Evolutionary conservation across 805 yeast genomes (phyloP), one percentile per base, ranked within the genome.

Genomic region (Candida sphagnicola): DNA sequence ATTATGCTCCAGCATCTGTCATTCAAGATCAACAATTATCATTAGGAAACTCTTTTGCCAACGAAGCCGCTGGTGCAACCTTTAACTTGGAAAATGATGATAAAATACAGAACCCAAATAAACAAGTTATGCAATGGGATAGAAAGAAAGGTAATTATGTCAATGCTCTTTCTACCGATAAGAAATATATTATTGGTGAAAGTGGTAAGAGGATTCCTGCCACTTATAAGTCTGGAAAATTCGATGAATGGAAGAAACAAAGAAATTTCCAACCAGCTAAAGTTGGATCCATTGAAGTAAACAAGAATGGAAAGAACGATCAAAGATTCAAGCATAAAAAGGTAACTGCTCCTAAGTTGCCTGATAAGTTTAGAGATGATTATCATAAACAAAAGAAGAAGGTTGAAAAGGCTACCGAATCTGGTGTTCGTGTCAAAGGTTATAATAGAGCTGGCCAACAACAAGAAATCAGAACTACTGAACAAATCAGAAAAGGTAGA

Each of bases 161-260:
- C 55, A 86, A 86, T 58, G 72, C 86, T 14, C 81, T 77, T 52
- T 86, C 93, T 46, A 69, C 82, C 15, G 95, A 87, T 54, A 77
- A 82, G 63, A 90, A 87, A 65, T 91, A 74, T 62, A 93, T 93
- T 53, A 82, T 88, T 47, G 95, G 98, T 45, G 99, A 93, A 60
- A 82, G 87, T 60, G 99, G 99, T 5, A 89, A 84, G 51, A 78
- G 77, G 57, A 78, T 93, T 35, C 96, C 98, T 5, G 98, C 99
- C 1, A 75, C 93, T 11, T 88, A 81, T 65, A 75, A 86, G 55
- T 81, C 95, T 2, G 99, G 99, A 33, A 80, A 87, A 48, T 93
- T 79, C 54, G 98, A 90, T 39, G 83, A 82, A 31, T 93, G 99
- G 99, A 85, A 85, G 57, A 74, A 80, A 47, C 78, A 80, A 28